Base-by-base conservation (phyloP, 805 yeast species). In the Schizosaccharomyces lindneri region DNA sequence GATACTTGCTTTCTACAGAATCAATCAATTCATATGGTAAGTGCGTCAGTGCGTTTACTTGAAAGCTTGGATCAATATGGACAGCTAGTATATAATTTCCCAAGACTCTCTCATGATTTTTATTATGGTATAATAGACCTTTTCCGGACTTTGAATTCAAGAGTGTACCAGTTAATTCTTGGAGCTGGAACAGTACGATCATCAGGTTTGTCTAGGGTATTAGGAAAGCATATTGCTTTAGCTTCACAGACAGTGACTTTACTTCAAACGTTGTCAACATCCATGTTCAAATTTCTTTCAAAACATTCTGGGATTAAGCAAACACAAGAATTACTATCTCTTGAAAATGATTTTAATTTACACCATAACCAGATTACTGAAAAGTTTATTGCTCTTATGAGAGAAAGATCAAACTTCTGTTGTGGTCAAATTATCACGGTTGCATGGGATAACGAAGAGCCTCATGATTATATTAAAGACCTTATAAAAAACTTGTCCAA, bases 101-200 rank as follows among this genome's bases (percentile, higher is more conserved):
- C 60, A 29, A 24, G 60, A 21, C 36, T 57, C 46, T 61, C 70
- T 4, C 43, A 63, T 1, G 71, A 69, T 17, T 63, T 69, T 6
- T 63, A 67, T 4, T 59, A 62, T 7, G 64, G 68, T 63, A 61
- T 79, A 36, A 61, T 73, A 4, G 81, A 77, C 59, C 65, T 80
- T n/a, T 65, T 82, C 55, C 75, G 76, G 55, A 70, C 77, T 11
- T 71, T 79, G 66, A 83, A 84, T 65, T 69, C 79, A 19, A 78
- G 81, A 63, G 72, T 79, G 5, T 76, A 79, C 3, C 79, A 79
- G 64, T 78, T 85, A 4, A 81, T 85, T 48, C 72, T 85, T 46
- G 84, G 82, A 55, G 87, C 89, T 0, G 86, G 85, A 55, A 90
- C 90, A 0, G 83, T 85, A 1, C 71, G 80, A 64, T 79, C 88